Base-by-base conservation (phyloP, 2,329 filamentous ascomycete species). In the Penicillium hordei region DNA sequence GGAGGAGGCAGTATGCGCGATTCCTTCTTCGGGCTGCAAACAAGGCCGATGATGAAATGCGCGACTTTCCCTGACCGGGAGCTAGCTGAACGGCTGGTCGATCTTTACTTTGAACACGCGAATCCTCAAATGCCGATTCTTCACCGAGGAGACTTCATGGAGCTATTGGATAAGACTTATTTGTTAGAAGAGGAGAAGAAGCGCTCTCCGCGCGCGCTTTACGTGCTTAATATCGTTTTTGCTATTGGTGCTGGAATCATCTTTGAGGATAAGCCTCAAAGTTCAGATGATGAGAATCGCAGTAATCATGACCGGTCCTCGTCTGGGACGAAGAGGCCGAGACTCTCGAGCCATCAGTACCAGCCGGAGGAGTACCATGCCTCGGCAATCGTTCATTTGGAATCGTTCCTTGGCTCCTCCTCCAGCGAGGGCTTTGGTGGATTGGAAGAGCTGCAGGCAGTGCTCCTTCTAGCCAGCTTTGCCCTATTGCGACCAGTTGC, bases 321-420 rank as follows among this genome's bases (percentile, higher is more conserved):
- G 33, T 71, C 69, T 36, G 67, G 68, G 21, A 72, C 73, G 33
- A 82, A 81, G 60, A 76, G 77, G 57, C 83, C 61, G 79, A 89
- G 74, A 78, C 78, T 68, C 67, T 84, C 74, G 73, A 84, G 70
- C 74, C 83, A 79, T 77, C 86, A 88, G 71, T 81, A 83, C 63
- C 91, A 95, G 72, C 93, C 93, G 0, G 94, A 97, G 72, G 92
- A 96, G 73, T 97, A 97, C 72, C 93, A 97, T 74, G 93, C 94
- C 1, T 94, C 92, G 54, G 93, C 93, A 17, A 95, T 97, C 64
- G 85, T 95, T 19, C 91, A 97, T 71, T 81, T 97, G 7, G 93
- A 97, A 71, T 86, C 89, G 8, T 96, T 94, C 69, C 80, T 97
- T 17, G 80, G 82, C 1, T 88, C 82, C 27, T 81, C 84, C 31